These are phyloP conservation scores for Malassezia obtusa DNA, from an alignment of 1,284 basidiomycete genomes.

Conservation along the genomic window DNA sequence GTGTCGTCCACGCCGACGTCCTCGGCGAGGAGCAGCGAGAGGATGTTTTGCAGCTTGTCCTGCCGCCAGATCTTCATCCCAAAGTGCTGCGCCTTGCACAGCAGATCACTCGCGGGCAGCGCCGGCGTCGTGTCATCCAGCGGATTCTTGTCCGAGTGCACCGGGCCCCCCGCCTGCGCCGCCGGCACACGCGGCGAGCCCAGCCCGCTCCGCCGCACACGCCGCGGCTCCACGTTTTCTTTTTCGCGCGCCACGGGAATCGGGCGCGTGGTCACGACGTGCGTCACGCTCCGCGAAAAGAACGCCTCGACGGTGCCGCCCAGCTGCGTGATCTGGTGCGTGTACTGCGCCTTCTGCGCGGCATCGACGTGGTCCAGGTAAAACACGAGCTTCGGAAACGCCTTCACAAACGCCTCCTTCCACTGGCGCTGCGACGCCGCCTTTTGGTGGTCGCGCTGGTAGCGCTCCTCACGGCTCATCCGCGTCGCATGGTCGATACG, in stretches of 20 bases:
- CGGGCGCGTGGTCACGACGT: constrained; percentile 37
- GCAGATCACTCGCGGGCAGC: constrained; percentile 54
- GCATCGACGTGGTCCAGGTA: constrained; percentile 42
- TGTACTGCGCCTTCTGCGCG: constrained; percentile 19
- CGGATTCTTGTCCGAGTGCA: constrained; percentile 43
- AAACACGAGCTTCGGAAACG: constrained; percentile 42
- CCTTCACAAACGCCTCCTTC: constrained; percentile 30
- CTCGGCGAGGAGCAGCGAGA: constrained; percentile 19
- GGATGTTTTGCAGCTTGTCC: constrained; percentile 34
- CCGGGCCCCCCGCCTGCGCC: background rate
- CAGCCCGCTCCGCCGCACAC: background rate
- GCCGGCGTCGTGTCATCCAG: constrained; percentile 30
- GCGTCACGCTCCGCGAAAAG: constrained; percentile 42
- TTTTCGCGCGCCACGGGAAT: constrained; percentile 17
- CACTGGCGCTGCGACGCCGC: constrained; percentile 22
- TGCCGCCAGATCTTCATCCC: constrained; percentile 82
- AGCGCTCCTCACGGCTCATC: constrained; percentile 29
- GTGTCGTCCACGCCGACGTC: constrained; percentile 4
- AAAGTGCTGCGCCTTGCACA: constrained; percentile 65
- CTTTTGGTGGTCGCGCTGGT: constrained; percentile 24
- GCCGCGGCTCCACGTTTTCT: background rate
- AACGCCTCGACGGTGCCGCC: constrained; percentile 42
- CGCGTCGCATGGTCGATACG: constrained; percentile 29
- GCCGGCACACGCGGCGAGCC: constrained; percentile 4
- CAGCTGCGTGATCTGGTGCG: constrained; percentile 26